Evolutionary conservation across 2,329 filamentous ascomycete species (phyloP), one percentile per base, ranked within the genome.

Genomic region (Mycosphaerella sp.): DNA sequence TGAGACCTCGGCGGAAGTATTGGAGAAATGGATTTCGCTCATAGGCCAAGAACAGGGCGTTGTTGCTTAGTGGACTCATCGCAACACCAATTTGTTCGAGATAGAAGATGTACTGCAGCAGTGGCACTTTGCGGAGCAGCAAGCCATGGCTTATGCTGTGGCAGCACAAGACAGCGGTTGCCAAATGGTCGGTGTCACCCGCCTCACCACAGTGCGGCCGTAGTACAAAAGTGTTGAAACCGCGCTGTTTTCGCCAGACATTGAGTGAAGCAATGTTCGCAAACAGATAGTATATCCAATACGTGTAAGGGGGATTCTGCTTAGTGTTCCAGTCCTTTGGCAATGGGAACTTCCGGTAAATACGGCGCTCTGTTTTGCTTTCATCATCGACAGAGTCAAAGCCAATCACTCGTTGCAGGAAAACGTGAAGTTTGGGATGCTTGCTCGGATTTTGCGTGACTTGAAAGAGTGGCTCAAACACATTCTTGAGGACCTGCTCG

Each of bases 1-100:
- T 98, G 45, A 98, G 73, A 0, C 93, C 93, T 49, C 93, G 84
- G 65, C 87, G 86, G 75, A 98, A 98, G 71, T 98, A 98, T 64
- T 87, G 87, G 61, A 95, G 79, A 71, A 95, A 98, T 0, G 93
- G 93, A 62, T 98, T 98, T 53, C 94, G 84, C 69, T 98, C 93
- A 65, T 98, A 97, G 1, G 91, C 89, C 46, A 98, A 74, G 73
- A 98, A 98, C 28, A 98, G 73, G 0, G 93, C 93, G 63, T 98
- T 98, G 74, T 98, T 98, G 70, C 89, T 95, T 41, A 98, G 78
- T 2, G 93, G 93, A n/a, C 91, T 97, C 93, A 98, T 98, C 55
- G 93, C 93, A 57, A 98, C 93, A 52, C 93, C 93, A 56, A 98
- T 96, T 66, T 97, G 91, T 66, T 98, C 90, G 16, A 98, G 81